Evolutionary conservation across 768 basidiomycete species (phyloP), one percentile per base, ranked within the genome.

Genomic region (Thelephora aurantiotincta): DNA sequence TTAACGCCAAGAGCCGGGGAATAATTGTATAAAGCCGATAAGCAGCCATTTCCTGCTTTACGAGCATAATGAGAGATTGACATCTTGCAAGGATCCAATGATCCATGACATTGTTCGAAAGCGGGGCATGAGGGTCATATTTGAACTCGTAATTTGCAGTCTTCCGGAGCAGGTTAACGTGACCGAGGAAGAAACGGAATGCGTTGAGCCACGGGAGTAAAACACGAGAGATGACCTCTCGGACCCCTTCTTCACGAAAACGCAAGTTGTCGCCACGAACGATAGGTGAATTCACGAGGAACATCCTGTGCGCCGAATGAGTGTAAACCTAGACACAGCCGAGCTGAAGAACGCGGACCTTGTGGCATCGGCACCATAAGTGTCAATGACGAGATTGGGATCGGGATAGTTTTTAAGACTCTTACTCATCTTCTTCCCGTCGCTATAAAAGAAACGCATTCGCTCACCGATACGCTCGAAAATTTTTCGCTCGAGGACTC

Each of bases 371-470:
- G 93, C 94, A 43, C 96, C 94, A 63, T 89, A 97, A 53, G 78
- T 77, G 60, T 91, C 73, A 51, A 99, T 81, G 62, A 98, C 75
- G 45, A 91, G 54, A 62, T 80, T 90, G 6, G 96, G 96, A 62
- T 99, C 96, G 20, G 96, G 93, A 63, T 92, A 99, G 65, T 99
- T 99, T 63, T 80, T 81, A 50, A 93, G 67, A 64, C 88, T 93
- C 68, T 99, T 99, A 67, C 88, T 92, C 96, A 99, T 99, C 71
- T 99, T 99, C 73, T 93, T 96, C 47, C 96, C 96, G 56, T 99
- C 93, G 2, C 88, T 91, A 49, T 11, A 50, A 20, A 18, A 11
- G 12, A 42, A 20, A 38, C 3, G 49, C 22, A 20, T 43, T 11
- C 26, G 35, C 11, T n/a, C 30, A n/a, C 11, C 22, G 18, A 19